Percentiles rank a stretch among this genome's conserved stretches.
These are phyloP conservation scores for Lophium mytilinum DNA, from an alignment of 495 filamentous ascomycete species.

Conservation along the genomic window DNA sequence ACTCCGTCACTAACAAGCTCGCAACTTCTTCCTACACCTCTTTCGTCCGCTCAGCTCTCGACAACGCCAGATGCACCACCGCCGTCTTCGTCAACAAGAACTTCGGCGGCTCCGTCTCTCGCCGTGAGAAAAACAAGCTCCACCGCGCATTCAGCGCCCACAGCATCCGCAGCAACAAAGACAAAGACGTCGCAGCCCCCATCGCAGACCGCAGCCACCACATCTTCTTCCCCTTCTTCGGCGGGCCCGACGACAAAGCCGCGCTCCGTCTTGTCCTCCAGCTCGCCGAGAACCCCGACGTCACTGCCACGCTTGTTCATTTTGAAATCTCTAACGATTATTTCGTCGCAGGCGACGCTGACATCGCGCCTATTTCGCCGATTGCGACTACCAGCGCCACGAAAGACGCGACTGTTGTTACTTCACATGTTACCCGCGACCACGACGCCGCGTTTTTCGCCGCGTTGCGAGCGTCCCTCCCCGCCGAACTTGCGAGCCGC, in stretches of 20 bases:
- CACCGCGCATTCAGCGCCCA: conserved; percentile 46
- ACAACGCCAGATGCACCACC: conserved; percentile 53
- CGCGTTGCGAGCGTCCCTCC: conserved; percentile 53
- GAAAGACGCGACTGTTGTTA: conserved; percentile 29
- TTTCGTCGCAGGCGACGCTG: conserved; percentile 26
- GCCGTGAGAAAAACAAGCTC: conserved; percentile 32
- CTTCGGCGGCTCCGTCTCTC: conserved; percentile 46
- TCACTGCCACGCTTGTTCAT: conserved; percentile 63
- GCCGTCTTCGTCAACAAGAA: conserved; percentile 80
- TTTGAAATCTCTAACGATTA: conserved; percentile 36
- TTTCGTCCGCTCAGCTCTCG: conserved; percentile 52
- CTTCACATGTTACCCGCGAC: conserved; percentile 13
- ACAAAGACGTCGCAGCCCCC: conserved; percentile 39
- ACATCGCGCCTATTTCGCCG: conserved; percentile 19
- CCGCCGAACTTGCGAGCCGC: conserved; percentile 47
- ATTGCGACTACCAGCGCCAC: conserved; percentile 2
- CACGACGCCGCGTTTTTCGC: conserved; percentile 57
- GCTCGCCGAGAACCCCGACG: conserved; percentile 63
- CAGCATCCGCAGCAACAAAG: conserved; percentile 47
- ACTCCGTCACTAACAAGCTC: conserved; percentile 34
- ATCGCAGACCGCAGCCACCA: conserved; percentile 66
- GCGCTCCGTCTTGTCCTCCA: conserved; percentile 77
- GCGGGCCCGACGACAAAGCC: conserved; percentile 74
- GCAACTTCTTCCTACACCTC: conserved; percentile 21
- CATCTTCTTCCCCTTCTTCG: conserved; percentile 81